These are phyloP conservation scores for Vinca major DNA, from an alignment of 305 asterid genomes.

Conservation along the genomic window DNA sequence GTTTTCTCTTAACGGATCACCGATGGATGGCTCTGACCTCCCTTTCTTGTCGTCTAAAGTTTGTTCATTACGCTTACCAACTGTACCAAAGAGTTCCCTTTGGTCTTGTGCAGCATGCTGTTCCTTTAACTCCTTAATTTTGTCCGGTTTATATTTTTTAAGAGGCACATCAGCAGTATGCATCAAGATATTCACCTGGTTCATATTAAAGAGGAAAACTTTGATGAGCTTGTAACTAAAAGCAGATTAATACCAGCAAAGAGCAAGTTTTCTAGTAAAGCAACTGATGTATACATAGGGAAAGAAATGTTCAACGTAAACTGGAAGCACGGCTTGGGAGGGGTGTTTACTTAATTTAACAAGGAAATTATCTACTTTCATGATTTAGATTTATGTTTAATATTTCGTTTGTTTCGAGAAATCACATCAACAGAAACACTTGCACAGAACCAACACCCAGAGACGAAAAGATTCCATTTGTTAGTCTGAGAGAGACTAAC, in stretches of 20 bases:
- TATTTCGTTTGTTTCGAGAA: too few relatives aligned
- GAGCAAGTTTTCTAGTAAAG: neutral
- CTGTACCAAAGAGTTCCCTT: slow-evolving; percentile 27
- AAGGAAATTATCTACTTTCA: too few relatives aligned
- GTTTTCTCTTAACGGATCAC: slow-evolving; percentile 13
- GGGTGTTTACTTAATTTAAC: too few relatives aligned
- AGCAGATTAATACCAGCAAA: neutral
- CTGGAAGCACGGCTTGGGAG: too few relatives aligned
- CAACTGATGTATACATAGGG: too few relatives aligned
- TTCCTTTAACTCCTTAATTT: slow-evolving; percentile 25
- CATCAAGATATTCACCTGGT: slow-evolving; percentile 52
- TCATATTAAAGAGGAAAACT: neutral
- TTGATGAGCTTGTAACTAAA: neutral
- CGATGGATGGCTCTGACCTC: slow-evolving; percentile 17
- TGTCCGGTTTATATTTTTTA: neutral
- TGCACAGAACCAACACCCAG: too few relatives aligned
- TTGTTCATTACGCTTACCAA: slow-evolving; percentile 10
- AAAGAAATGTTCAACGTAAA: too few relatives aligned
- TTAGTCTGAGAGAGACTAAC: too few relatives aligned
- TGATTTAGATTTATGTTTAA: too few relatives aligned
- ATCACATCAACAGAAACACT: too few relatives aligned
- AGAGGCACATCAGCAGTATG: slow-evolving; percentile 46
- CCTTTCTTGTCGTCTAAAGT: slow-evolving; percentile 2
- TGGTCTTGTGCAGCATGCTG: slow-evolving; percentile 19
- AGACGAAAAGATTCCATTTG: too few relatives aligned